Conservation (phyloP, 2,329 filamentous ascomycete genomes). For the Tetracladium maxilliforme region DNA sequence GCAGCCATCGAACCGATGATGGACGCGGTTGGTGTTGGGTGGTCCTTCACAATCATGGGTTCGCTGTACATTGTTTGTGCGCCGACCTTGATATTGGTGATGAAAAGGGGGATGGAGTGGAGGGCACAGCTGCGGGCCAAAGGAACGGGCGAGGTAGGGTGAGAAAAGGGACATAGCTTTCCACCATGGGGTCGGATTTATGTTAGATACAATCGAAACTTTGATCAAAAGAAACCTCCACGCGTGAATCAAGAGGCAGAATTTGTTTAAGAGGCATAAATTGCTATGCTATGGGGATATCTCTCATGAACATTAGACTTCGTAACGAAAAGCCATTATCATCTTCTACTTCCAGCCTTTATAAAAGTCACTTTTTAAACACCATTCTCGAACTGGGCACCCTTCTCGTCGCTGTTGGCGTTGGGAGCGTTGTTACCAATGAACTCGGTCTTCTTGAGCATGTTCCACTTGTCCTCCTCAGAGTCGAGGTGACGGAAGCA, state of each 20-base stretch:
- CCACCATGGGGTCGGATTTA: neutral
- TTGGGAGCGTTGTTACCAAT: too few species aligned
- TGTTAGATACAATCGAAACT: too few species aligned
- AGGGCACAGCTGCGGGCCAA: conserved; percentile 16
- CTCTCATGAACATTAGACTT: too few species aligned
- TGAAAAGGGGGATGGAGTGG: conserved; percentile 22
- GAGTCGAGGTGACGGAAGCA: conserved; percentile 49
- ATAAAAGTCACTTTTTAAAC: too few species aligned
- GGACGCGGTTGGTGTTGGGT: neutral
- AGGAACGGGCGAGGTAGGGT: conserved; percentile 1
- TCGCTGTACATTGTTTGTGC: neutral
- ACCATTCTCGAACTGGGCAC: too few species aligned
- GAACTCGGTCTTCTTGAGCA: too few species aligned
- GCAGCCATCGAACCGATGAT: conserved; percentile 22
- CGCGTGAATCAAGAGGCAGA: neutral
- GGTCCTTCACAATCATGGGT: neutral
- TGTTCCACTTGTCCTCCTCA: conserved; percentile 56
- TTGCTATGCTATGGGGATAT: neutral
- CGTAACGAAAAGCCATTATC: too few species aligned
- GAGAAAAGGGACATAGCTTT: neutral
- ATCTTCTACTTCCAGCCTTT: too few species aligned
- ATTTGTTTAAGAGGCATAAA: neutral
- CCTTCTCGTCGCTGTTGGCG: too few species aligned
- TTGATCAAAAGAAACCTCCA: too few species aligned
- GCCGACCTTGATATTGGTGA: neutral